Evolutionary conservation across 129 eudicot species (phyloP), one percentile per base, ranked within the genome.

Genomic region (Calendula officinalis): DNA sequence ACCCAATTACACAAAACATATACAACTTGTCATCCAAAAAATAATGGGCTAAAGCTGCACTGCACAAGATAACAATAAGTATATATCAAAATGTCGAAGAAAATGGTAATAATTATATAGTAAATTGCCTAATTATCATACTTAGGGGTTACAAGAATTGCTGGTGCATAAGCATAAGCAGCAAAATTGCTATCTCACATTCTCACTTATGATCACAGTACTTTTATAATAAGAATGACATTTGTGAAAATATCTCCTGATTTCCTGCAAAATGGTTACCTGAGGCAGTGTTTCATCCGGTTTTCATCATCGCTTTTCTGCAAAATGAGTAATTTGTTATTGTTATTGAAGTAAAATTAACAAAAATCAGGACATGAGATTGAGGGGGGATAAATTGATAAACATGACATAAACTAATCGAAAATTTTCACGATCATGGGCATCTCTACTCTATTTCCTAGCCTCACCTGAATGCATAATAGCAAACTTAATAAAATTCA

Each of bases 81-180:
- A 63, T 35, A 1, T n/a, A n/a, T n/a, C 35, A 56, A 49, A 35
- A 27, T 30, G 36, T 30, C 14, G 3, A 61, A 72, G 41, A 36
- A 37, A 14, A 14, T 30, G 7, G 36, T 7, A 30, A 5, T 3
- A 41, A 48, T 49, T 2, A 51, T 50, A 16, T 30, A 35, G 42
- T 22, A 6, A 7, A 38, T 5, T 78, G 87, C 98, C 98, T 92
- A 85, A 92, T 81, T 56, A 92, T 92, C 56, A 92, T 92, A 78
- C 98, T 92, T 62, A 92, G 96, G 96, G 67, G 98, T 92, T 8
- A 88, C 96, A 7, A 92, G 95, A 68, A 92, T 81, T 41, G 98
- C 96, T 38, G 98, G 98, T 51, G 98, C 96, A 75, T 69, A 88
- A 47, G 96, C 98, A 68, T 92, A 92, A 9, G 98, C 98, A 45